Evolutionary conservation across 805 yeast genomes (phyloP).

Genomic region (Metschnikowia similis): DNA sequence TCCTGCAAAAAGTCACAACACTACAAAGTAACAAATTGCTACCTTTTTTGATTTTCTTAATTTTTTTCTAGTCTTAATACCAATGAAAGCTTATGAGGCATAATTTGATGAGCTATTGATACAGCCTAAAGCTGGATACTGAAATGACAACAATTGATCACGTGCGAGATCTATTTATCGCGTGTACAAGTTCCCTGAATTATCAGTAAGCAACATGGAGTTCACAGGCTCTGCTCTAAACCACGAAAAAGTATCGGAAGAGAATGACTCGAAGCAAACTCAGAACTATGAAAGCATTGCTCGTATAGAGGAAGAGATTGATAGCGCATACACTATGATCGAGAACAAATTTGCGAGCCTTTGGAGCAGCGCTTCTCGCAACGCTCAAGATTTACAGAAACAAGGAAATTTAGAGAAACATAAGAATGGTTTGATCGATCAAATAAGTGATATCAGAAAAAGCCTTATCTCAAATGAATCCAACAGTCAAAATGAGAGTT

Average conservation of each 20-base stretch:
- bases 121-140: too few species aligned
- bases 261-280: background rate
- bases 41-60: too few species aligned
- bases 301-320: conserved; percentile 49
- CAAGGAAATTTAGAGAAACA: conserved; percentile 27
- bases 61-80: background rate
- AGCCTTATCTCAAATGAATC: conserved; percentile 15
- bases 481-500: conserved; percentile 12
- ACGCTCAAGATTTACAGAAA: conserved; percentile 29
- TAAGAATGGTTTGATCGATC: conserved; percentile 24
- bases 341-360: conserved; percentile 44
- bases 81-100: background rate
- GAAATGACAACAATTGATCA: background rate
- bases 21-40: background rate
- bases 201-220: conserved; percentile 23
- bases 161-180: background rate
- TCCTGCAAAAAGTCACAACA: background rate
- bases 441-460: conserved; percentile 26
- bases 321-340: conserved; percentile 43
- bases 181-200: background rate
- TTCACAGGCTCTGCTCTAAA: conserved; percentile 28
- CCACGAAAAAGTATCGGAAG: conserved; percentile 10
- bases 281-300: background rate
- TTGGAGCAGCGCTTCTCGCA: conserved; percentile 32
- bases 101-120: background rate